These are phyloP conservation scores for Mollisia scopiformis DNA, from an alignment of 2,329 filamentous ascomycete species.

Conservation along the genomic window DNA sequence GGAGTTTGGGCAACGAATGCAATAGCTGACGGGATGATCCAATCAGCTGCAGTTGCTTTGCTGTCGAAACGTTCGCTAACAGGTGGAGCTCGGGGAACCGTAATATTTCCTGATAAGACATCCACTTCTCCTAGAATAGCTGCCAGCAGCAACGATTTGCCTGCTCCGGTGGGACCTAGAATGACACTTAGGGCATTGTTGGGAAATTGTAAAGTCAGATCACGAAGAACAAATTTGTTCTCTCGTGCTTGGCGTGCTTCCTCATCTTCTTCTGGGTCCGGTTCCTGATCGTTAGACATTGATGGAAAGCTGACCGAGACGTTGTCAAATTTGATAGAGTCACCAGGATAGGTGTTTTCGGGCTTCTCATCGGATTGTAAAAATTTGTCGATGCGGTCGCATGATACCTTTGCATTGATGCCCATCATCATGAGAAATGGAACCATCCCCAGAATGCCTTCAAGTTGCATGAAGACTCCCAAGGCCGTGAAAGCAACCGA, in stretches of 20 bases:
- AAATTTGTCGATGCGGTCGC: conserved; percentile 71
- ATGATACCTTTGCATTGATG: conserved; percentile 73
- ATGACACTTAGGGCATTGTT: conserved; percentile 70
- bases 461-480: conserved; percentile 70
- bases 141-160: conserved; percentile 74
- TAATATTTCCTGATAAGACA: conserved; percentile 62
- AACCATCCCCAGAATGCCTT: conserved; percentile 68
- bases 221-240: conserved; percentile 65
- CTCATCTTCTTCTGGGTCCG: conserved; percentile 7
- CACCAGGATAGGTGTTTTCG: conserved; percentile 54
- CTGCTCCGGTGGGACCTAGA: conserved; percentile 75
- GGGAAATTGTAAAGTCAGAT: conserved; percentile 69
- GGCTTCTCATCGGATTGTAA: conserved; percentile 67
- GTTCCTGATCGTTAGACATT: background rate
- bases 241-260: conserved; percentile 32
- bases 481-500: conserved; percentile 80
- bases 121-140: conserved; percentile 77
- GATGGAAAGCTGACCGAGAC: conserved; percentile 67
- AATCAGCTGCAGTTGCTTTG: conserved; percentile 62
- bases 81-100: conserved; percentile 51
- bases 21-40: conserved; percentile 68
- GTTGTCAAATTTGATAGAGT: conserved; percentile 64
- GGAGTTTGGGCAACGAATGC: conserved; percentile 79
- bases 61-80: conserved; percentile 50
- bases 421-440: conserved; percentile 71